Evolutionary conservation across 2,329 filamentous ascomycete species (phyloP).

Genomic region (Neofusicoccum laricinum): DNA sequence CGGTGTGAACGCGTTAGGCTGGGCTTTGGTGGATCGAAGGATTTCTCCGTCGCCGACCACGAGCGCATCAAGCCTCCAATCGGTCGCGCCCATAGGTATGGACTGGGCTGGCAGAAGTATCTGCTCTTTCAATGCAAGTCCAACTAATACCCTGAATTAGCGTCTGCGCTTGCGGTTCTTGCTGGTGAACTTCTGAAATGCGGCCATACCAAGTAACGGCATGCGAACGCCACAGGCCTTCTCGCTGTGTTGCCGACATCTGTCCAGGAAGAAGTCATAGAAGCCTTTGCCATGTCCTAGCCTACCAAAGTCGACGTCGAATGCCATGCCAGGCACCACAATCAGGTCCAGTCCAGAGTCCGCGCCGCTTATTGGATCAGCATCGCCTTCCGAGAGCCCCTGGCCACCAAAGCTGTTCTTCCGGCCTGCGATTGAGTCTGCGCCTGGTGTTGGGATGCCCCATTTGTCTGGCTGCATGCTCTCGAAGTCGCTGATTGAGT

Average conservation of each 20-base stretch:
- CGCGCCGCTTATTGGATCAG: slow-evolving; percentile 19
- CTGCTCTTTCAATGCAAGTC: slow-evolving; percentile 83
- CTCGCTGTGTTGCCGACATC: slow-evolving; percentile 57
- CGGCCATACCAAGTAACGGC: slow-evolving; percentile 56
- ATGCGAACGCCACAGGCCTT: slow-evolving; percentile 37
- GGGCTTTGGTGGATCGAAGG: slow-evolving; percentile 23
- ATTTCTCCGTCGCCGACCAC: slow-evolving; percentile 66
- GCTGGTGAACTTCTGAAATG: not conserved
- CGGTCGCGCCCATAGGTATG: slow-evolving; percentile 72
- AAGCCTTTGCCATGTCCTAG: slow-evolving; percentile 95
- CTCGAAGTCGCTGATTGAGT: slow-evolving; percentile 72
- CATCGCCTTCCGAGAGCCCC: slow-evolving; percentile 44
- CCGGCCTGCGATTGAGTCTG: slow-evolving; percentile 62
- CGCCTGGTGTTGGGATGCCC: slow-evolving; percentile 86
- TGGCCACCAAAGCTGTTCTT: slow-evolving; percentile 70
- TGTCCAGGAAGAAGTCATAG: slow-evolving; percentile 88
- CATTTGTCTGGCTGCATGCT: slow-evolving; percentile 75
- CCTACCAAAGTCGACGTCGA: slow-evolving; percentile 71
- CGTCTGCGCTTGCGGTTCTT: not conserved
- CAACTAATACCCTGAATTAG: slow-evolving; percentile 50
- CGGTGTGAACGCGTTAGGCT: not conserved
- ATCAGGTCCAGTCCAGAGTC: slow-evolving; percentile 70
- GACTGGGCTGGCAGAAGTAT: slow-evolving; percentile 63
- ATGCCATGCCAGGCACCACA: slow-evolving; percentile 88
- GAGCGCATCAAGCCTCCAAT: slow-evolving; percentile 77